Base-by-base conservation (phyloP, 768 basidiomycete genomes). In the Mycena albidolilacea region DNA sequence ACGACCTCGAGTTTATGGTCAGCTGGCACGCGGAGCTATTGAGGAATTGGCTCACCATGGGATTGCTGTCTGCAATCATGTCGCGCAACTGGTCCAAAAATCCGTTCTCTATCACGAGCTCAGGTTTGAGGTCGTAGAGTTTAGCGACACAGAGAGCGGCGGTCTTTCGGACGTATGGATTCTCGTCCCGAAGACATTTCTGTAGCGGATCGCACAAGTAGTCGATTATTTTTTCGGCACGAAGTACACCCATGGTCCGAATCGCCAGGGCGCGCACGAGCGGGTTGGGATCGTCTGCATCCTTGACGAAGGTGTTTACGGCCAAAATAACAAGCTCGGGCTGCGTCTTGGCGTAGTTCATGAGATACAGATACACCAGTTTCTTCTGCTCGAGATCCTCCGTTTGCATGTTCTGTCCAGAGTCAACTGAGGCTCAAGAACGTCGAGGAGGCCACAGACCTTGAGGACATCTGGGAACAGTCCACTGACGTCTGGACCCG, bases 371-470 rank as follows among this genome's bases (percentile, higher is more conserved):
- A 79, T 98, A 99, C n/a, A 99, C 98, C 38, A 99, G 93, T 84
- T 99, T 99, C 90, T 99, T 99, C 85, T 99, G 98, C 83, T 99
- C 98, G 65, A 99, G 90, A 82, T 99, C 97, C 59, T 99, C 98
- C 23, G 98, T 99, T 85, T 99, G 97, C 60, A 99, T 98, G 84
- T 98, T 98, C 89, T 98, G 8, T 15, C 23, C 35, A n/a, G 39
- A 37, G 52, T 38, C 64, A 65, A 23, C 43, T 39, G 44, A 55
- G 1, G 54, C 10, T 55, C 55, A 21, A 37, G 30, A 35, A 19
- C n/a, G 21, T 50, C 21, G n/a, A n/a, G 59, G n/a, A 43, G 5
- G 41, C 9, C 11, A 37, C 57, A 37, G 35, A 59, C 41, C 90
- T 98, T 98, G 79, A 99, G 91, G 35, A 99, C 98, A 84, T 99